Conservation (phyloP, 352 stramenopile genomes). For the Phytopythium montanum region DNA sequence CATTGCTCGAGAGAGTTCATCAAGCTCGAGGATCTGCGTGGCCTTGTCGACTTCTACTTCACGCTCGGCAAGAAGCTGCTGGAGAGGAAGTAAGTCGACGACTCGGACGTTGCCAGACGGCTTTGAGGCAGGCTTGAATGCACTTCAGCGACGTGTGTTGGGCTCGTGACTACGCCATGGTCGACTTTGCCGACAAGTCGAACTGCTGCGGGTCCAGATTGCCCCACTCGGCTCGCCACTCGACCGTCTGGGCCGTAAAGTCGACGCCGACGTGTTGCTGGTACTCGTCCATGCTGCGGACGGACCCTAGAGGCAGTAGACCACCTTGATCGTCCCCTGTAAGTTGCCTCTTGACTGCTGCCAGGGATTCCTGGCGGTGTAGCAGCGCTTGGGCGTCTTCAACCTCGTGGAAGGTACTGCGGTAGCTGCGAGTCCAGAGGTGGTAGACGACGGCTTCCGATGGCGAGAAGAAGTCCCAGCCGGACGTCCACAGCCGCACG, state of each 20-base stretch:
- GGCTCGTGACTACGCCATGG: background rate
- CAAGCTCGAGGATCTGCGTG: slow-evolving; percentile 57
- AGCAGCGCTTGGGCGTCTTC: slow-evolving; percentile 29
- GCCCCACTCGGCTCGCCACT: slow-evolving; percentile 59
- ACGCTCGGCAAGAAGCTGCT: slow-evolving; percentile 65
- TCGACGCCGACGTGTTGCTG: slow-evolving; percentile 48
- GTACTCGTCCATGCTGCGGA: slow-evolving; percentile 43
- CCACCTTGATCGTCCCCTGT: background rate
- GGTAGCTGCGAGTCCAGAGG: slow-evolving; percentile 83
- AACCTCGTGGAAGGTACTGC: slow-evolving; percentile 73
- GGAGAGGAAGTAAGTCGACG: slow-evolving; percentile 33
- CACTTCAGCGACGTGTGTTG: background rate
- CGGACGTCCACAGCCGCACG: slow-evolving; percentile 85
- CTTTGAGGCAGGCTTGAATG: too few relatives aligned
- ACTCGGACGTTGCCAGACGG: too few relatives aligned
- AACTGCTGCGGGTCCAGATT: slow-evolving; percentile 59
- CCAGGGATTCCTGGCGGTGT: slow-evolving; percentile 20
- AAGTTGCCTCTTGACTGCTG: slow-evolving; percentile 26
- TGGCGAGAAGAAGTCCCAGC: slow-evolving; percentile 91
- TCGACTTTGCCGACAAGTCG: slow-evolving; percentile 28
- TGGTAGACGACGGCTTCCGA: slow-evolving; percentile 80
- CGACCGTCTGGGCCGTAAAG: slow-evolving; percentile 32
- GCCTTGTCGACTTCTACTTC: slow-evolving; percentile 69
- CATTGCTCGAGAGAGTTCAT: slow-evolving; percentile 76
- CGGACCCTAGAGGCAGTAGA: slow-evolving; percentile 21